Percentiles rank a stretch among this genome's conserved stretches.
Evolutionary conservation across 2,329 filamentous ascomycete genomes (phyloP).

Genomic region (Trichoderma gracile): DNA sequence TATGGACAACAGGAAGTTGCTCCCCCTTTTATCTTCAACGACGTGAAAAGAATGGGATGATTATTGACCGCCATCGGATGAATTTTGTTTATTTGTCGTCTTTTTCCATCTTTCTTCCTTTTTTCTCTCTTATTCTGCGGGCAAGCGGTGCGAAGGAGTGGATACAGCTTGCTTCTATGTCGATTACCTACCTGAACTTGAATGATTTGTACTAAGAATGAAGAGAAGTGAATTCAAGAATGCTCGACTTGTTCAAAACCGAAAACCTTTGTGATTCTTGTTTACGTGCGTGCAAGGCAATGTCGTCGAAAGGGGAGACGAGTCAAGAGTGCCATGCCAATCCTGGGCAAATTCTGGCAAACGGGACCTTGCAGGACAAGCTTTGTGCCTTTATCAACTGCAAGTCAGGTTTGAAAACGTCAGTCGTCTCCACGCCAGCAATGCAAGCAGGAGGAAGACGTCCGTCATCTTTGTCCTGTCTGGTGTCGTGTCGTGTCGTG

Average conservation of each 20-base stretch:
- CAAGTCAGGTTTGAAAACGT: too few relatives aligned
- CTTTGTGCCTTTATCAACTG: too few relatives aligned
- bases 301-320: neutral
- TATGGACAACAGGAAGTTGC: conserved; percentile 17
- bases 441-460: too few relatives aligned
- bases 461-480: too few relatives aligned
- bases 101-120: neutral
- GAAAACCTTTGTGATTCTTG: too few relatives aligned
- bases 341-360: too few relatives aligned
- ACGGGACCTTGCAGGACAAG: too few relatives aligned
- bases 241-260: neutral
- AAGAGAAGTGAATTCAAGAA: conserved; percentile 18
- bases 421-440: too few relatives aligned
- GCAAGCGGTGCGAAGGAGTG: conserved; percentile 5
- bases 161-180: conserved; percentile 10
- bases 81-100: conserved; percentile 5
- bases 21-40: conserved; percentile 11
- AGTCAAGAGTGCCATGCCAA: too few relatives aligned
- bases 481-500: too few relatives aligned
- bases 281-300: too few relatives aligned
- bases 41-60: conserved; percentile 22
- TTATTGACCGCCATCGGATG: conserved; percentile 19
- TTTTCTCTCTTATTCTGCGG: neutral
- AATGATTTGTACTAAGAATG: conserved; percentile 22
- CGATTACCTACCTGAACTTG: neutral